Conservation (phyloP, 106 monocot species). For the Platanthera guangdongensis region DNA sequence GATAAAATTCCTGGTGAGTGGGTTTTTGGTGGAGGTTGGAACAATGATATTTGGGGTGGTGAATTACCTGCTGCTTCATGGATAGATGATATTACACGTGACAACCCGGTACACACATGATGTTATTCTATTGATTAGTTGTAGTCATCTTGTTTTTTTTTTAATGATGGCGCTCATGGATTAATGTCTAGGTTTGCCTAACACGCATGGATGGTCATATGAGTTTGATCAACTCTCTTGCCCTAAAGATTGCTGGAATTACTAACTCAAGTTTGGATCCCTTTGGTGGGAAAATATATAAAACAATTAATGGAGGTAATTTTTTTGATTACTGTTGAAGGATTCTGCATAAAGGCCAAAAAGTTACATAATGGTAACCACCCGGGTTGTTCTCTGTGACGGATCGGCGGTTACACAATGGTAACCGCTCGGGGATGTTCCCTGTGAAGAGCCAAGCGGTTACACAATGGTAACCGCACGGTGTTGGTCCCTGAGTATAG, state of each 20-base stretch:
- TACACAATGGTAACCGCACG: no score
- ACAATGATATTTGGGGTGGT: slow-evolving; percentile 87
- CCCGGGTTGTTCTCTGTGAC: no score
- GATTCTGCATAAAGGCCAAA: no score
- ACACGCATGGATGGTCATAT: slow-evolving; percentile 96
- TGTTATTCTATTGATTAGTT: slow-evolving; percentile 6
- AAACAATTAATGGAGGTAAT: slow-evolving; percentile 52
- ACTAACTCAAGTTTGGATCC: slow-evolving; percentile 55
- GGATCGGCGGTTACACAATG: no score
- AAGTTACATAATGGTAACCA: no score
- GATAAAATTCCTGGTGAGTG: slow-evolving; percentile 70
- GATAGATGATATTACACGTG: slow-evolving; percentile 68
- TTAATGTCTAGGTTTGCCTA: slow-evolving; percentile 65
- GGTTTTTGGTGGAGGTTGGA: slow-evolving; percentile 93
- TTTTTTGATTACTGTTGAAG: neutral
- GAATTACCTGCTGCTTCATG: slow-evolving; percentile 66
- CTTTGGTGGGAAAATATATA: slow-evolving; percentile 68
- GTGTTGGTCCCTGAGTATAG: no score
- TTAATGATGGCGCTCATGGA: neutral
- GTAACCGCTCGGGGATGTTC: no score
- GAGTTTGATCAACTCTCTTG: slow-evolving; percentile 79
- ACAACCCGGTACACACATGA: slow-evolving; percentile 61
- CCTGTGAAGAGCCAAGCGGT: no score
- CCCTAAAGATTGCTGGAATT: slow-evolving; percentile 68
- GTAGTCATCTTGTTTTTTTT: neutral